Evolutionary conservation across 2,329 filamentous ascomycete genomes (phyloP).

Genomic region (Neonectria sp.): DNA sequence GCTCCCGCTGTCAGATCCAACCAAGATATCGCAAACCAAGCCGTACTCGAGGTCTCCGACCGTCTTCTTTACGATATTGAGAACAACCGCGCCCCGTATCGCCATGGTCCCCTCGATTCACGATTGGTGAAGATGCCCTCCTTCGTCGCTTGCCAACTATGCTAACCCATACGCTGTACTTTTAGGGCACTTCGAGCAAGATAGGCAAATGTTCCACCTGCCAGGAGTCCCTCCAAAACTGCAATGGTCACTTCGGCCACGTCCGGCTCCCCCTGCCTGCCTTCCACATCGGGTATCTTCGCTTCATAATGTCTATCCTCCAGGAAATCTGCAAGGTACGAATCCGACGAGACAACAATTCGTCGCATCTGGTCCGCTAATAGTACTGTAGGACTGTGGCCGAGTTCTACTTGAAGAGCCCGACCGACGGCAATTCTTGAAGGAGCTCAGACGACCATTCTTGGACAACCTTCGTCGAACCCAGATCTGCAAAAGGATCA

Average conservation of each 20-base stretch:
- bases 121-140: constrained; percentile 70
- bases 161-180: constrained; percentile 5
- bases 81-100: constrained; percentile 80
- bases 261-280: constrained; percentile 91
- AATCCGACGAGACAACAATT: not conserved
- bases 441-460: constrained; percentile 82
- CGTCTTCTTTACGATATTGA: constrained; percentile 93
- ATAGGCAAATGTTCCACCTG: constrained; percentile 86
- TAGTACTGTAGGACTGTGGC: constrained; percentile 76
- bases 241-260: constrained; percentile 96
- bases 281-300: constrained; percentile 97
- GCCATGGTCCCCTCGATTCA: constrained; percentile 89
- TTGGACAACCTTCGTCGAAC: constrained; percentile 89
- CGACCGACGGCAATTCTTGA: constrained; percentile 84
- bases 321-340: constrained; percentile 92
- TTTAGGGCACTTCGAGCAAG: constrained; percentile 87
- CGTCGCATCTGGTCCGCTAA: constrained; percentile 21
- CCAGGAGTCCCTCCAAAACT: constrained; percentile 83
- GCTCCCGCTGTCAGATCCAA: constrained; percentile 73
- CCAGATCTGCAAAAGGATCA: constrained; percentile 89
- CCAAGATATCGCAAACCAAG: constrained; percentile 95
- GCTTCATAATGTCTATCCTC: constrained; percentile 91
- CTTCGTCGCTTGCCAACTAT: not conserved
- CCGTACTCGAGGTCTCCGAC: constrained; percentile 94
- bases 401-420: constrained; percentile 85